Conservation (phyloP, 177 flowering plant genomes). For the Vitis hybrid region DNA sequence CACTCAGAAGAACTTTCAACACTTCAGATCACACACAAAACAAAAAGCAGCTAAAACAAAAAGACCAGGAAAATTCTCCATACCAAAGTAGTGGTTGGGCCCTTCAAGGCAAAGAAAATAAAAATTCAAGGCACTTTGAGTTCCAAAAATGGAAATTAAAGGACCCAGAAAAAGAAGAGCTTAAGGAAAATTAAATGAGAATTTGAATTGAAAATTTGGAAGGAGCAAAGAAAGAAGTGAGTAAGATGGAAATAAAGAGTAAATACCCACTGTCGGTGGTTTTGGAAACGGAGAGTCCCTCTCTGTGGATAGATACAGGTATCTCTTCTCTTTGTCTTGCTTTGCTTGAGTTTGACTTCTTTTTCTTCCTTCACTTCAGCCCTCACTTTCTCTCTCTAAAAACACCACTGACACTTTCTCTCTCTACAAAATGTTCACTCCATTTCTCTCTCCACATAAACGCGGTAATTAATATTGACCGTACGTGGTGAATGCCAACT, state of each 20-base stretch:
- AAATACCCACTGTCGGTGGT: conserved; percentile 6
- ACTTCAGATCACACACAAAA: neutral
- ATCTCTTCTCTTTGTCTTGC: too few relatives aligned
- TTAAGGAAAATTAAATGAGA: conserved; percentile 1
- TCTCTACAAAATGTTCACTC: neutral
- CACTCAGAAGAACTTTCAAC: neutral
- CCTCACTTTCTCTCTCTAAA: neutral
- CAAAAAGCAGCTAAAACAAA: neutral
- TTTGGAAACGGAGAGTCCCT: neutral
- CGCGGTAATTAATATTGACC: conserved; percentile 14
- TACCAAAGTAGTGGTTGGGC: neutral
- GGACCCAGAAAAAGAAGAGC: neutral
- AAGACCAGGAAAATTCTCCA: neutral
- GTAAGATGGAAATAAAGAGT: neutral
- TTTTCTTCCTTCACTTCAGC: neutral
- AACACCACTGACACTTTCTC: neutral
- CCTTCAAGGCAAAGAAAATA: neutral
- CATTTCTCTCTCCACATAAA: conserved; percentile 7
- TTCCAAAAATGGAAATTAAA: neutral
- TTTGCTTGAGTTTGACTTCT: neutral
- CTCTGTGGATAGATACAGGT: neutral
- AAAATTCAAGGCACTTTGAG: neutral
- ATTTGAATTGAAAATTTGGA: neutral
- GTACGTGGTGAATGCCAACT: conserved; percentile 19
- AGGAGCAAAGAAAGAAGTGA: neutral